These are phyloP conservation scores for Sarocladium brachiariae DNA, from an alignment of 2,329 filamentous ascomycete species.

Conservation along the genomic window DNA sequence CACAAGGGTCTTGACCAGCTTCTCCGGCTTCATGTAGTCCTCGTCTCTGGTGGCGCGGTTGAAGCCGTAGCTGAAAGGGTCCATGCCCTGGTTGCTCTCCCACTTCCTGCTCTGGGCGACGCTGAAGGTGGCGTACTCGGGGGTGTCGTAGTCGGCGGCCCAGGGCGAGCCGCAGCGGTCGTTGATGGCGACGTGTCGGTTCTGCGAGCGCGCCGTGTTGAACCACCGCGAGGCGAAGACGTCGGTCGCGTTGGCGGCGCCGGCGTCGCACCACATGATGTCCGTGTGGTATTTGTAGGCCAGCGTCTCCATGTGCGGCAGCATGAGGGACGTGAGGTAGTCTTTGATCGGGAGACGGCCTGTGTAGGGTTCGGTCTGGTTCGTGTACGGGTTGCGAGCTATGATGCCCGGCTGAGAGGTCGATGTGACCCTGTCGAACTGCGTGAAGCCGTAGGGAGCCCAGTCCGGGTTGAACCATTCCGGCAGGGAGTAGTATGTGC, in stretches of 20 bases:
- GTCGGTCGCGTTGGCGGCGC: slow-evolving; percentile 34
- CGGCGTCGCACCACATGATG: slow-evolving; percentile 44
- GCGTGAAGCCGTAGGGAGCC: slow-evolving; percentile 34
- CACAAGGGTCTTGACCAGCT: slow-evolving; percentile 39
- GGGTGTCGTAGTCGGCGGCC: slow-evolving; percentile 50
- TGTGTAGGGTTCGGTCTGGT: slow-evolving; percentile 32
- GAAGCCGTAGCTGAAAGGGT: slow-evolving; percentile 53
- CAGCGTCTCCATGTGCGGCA: slow-evolving; percentile 39
- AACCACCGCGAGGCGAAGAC: slow-evolving; percentile 35
- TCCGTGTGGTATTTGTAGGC: slow-evolving; percentile 36
- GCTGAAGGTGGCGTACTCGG: slow-evolving; percentile 37
- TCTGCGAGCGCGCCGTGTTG: slow-evolving; percentile 28
- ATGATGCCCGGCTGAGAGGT: slow-evolving; percentile 30
- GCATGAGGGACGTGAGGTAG: slow-evolving; percentile 35
- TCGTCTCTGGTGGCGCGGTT: slow-evolving; percentile 44
- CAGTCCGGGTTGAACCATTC: slow-evolving; percentile 44
- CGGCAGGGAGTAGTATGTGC: slow-evolving; percentile 41
- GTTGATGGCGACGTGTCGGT: slow-evolving; percentile 48
- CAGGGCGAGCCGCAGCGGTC: slow-evolving; percentile 47
- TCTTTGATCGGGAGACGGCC: slow-evolving; percentile 31
- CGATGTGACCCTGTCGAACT: slow-evolving; percentile 20
- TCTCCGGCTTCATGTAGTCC: slow-evolving; percentile 45
- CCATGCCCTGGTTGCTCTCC: slow-evolving; percentile 54
- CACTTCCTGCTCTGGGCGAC: slow-evolving; percentile 46
- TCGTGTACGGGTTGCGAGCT: slow-evolving; percentile 38